Conservation (phyloP, 495 filamentous ascomycete species). For the Copromyces sp. region DNA sequence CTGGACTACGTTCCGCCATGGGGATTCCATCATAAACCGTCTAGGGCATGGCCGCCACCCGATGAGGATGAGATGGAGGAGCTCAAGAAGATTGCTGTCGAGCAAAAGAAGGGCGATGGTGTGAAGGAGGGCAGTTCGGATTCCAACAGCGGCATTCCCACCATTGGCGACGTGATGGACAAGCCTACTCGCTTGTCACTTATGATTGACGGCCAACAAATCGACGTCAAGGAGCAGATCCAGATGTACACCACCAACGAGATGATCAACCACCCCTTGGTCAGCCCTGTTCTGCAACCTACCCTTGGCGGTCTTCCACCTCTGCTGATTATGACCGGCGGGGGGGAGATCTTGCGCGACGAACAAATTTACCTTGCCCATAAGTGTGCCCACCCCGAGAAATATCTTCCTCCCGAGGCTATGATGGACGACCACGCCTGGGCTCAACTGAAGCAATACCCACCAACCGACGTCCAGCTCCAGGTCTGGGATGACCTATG, state of each 20-base stretch:
- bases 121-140: constrained; percentile 1
- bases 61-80: constrained; percentile 55
- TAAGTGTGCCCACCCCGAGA: constrained; percentile 72
- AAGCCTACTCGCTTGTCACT: constrained; percentile 45
- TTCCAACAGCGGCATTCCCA: constrained; percentile 8
- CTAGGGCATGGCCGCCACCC: constrained; percentile 80
- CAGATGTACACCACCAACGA: constrained; percentile 84
- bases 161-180: constrained; percentile 22
- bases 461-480: constrained; percentile 84
- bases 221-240: constrained; percentile 82
- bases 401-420: constrained; percentile 58
- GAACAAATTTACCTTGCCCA: constrained; percentile 94
- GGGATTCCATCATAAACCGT: constrained; percentile 81
- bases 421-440: constrained; percentile 51
- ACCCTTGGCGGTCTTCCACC: constrained; percentile 84
- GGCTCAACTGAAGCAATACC: constrained; percentile 55
- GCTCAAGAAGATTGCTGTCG: constrained; percentile 26
- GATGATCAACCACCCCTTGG: constrained; percentile 73
- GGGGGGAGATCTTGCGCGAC: constrained; percentile 80
- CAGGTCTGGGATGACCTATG: constrained; percentile 95
- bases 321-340: constrained; percentile 73
- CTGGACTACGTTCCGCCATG: constrained; percentile 79
- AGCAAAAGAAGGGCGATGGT: constrained; percentile 12
- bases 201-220: constrained; percentile 54
- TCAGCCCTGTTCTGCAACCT: constrained; percentile 77